Percentiles rank a stretch among this genome's conserved stretches.
Evolutionary conservation across 306 rosid genomes (phyloP).

Genomic region (Citrullus mucosospermus): DNA sequence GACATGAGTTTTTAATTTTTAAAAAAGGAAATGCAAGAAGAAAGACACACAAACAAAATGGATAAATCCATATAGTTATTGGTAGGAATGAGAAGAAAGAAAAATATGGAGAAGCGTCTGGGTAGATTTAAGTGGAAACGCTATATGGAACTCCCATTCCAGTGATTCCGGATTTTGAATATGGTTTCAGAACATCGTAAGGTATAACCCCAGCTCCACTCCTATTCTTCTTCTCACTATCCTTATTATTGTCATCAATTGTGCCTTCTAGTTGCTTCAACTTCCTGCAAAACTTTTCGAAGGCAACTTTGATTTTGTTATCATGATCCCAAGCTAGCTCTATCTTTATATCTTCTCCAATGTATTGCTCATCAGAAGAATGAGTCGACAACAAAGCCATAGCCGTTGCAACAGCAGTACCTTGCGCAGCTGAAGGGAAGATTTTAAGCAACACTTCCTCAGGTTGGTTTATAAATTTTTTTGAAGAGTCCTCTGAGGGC

Average conservation of each 20-base stretch:
- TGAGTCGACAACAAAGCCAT: conserved; percentile 51
- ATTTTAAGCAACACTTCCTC: conserved; percentile 20
- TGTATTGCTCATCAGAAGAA: conserved; percentile 68
- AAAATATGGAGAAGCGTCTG: no score
- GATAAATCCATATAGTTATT: no score
- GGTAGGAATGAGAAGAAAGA: no score
- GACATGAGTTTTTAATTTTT: no score
- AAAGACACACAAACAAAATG: no score
- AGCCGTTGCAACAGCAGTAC: conserved; percentile 33
- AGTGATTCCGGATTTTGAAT: conserved; percentile 54
- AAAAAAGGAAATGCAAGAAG: no score
- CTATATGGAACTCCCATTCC: conserved; percentile 74
- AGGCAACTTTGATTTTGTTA: conserved; percentile 20
- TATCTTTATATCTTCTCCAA: conserved; percentile 30
- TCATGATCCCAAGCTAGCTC: conserved; percentile 51
- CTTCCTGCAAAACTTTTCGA: conserved; percentile 31
- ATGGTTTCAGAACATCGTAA: conserved; percentile 67
- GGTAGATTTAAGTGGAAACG: conserved; percentile 37
- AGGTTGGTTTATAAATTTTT: conserved; percentile 28
- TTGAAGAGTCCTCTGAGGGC: conserved; percentile 45
- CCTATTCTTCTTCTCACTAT: conserved; percentile 41
- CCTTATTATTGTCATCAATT: conserved; percentile 39
- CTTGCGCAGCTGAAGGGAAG: conserved; percentile 59
- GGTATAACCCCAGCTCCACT: conserved; percentile 66
- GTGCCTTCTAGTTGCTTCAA: conserved; percentile 26